Evolutionary conservation across 306 rosid genomes (phyloP).

Genomic region (Quercus suber): DNA sequence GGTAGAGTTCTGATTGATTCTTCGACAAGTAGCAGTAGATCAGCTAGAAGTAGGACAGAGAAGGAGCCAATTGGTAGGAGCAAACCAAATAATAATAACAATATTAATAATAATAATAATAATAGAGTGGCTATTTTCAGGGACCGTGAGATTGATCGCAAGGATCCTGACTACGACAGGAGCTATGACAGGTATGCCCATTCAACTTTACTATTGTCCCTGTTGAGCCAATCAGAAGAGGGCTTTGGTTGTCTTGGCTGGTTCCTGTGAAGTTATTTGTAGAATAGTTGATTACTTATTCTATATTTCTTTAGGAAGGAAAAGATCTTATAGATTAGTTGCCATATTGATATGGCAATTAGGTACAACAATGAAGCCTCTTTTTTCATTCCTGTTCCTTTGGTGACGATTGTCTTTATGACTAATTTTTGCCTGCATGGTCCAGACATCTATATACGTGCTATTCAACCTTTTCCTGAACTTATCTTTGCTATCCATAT

Average conservation of each 20-base stretch:
- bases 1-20: constrained; percentile 53
- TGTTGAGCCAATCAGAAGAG: neutral
- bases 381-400: neutral
- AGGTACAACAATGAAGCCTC: neutral
- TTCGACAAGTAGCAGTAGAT: constrained; percentile 58
- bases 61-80: constrained; percentile 74
- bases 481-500: neutral
- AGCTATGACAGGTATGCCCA: constrained; percentile 71
- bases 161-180: constrained; percentile 96
- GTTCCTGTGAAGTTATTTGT: neutral
- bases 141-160: constrained; percentile 86
- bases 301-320: too few species aligned
- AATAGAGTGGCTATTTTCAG: constrained; percentile 89
- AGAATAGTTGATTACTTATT: too few species aligned
- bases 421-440: neutral
- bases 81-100: constrained; percentile 41
- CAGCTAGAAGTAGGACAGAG: constrained; percentile 81
- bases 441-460: neutral
- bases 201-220: neutral
- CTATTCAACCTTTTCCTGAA: neutral
- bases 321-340: neutral
- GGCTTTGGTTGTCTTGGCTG: neutral
- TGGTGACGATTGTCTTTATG: neutral
- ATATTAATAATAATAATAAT: too few species aligned
- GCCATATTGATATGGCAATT: neutral